Conservation (phyloP, 1,284 basidiomycete species). For the Puccinia horiana region DNA sequence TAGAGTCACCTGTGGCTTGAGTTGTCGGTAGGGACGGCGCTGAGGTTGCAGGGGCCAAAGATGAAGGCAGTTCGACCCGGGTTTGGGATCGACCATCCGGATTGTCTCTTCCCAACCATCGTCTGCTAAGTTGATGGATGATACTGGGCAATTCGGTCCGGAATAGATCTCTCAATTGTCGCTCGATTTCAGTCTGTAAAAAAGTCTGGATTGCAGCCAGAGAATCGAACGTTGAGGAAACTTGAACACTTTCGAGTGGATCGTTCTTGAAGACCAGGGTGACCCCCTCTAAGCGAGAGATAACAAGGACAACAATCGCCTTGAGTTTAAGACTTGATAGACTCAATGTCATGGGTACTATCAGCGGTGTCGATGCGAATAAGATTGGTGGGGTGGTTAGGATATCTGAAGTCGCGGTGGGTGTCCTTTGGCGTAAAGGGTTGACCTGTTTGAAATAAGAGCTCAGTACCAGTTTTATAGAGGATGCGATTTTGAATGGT, state of each 20-base stretch:
- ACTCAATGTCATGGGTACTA: slow-evolving; percentile 97
- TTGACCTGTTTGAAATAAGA: slow-evolving; percentile 70
- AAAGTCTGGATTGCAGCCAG: slow-evolving; percentile 97
- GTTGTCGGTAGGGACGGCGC: slow-evolving; percentile 52
- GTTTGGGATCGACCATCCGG: slow-evolving; percentile 52
- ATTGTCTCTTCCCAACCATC: slow-evolving; percentile 67
- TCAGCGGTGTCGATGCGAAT: slow-evolving; percentile 84
- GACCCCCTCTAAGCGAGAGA: slow-evolving; percentile 94
- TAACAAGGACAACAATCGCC: slow-evolving; percentile 95
- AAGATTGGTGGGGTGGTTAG: slow-evolving; percentile 78
- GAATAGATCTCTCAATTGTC: slow-evolving; percentile 95
- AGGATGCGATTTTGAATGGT: not conserved
- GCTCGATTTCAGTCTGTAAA: slow-evolving; percentile 94
- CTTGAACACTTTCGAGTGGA: slow-evolving; percentile 94
- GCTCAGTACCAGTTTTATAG: not conserved
- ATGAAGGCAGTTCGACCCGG: slow-evolving; percentile 64
- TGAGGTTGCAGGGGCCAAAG: slow-evolving; percentile 51
- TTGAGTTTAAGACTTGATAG: slow-evolving; percentile 88
- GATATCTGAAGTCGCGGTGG: slow-evolving; percentile 63
- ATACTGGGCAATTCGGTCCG: slow-evolving; percentile 94
- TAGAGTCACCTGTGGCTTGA: not conserved
- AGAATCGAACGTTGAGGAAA: slow-evolving; percentile 95
- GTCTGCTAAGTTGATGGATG: slow-evolving; percentile 91
- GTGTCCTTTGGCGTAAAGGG: slow-evolving; percentile 83
- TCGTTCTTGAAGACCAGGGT: slow-evolving; percentile 99